Evolutionary conservation across 2,329 filamentous ascomycete species (phyloP).

Genomic region (Stagonosporopsis cucurbitacearum): DNA sequence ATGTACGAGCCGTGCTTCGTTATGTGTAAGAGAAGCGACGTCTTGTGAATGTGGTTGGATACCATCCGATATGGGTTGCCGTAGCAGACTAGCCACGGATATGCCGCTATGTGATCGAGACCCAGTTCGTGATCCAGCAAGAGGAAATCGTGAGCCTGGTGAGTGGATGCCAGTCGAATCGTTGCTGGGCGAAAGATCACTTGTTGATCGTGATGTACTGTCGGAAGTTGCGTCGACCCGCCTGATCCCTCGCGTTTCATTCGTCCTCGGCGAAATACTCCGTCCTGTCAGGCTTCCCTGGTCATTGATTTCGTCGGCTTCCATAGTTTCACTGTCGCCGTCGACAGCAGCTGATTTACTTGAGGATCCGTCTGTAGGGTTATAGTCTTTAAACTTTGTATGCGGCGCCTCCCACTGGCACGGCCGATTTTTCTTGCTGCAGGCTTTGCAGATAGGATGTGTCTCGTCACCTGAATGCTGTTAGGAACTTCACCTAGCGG

Average conservation of each 20-base stretch:
- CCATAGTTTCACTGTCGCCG: slow-evolving; percentile 22
- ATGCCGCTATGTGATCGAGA: slow-evolving; percentile 5
- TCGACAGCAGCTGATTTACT: slow-evolving; percentile 19
- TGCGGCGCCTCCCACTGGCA: slow-evolving; percentile 41
- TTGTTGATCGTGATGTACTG: slow-evolving; percentile 19
- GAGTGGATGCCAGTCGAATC: slow-evolving; percentile 20
- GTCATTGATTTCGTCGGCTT: slow-evolving; percentile 22
- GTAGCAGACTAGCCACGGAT: slow-evolving; percentile 22
- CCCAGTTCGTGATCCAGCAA: neutral
- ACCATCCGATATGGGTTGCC: slow-evolving; percentile 11
- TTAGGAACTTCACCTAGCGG: neutral
- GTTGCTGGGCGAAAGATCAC: slow-evolving; percentile 20
- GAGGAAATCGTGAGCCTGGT: slow-evolving; percentile 18
- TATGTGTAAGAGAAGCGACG: slow-evolving; percentile 24
- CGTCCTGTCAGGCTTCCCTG: slow-evolving; percentile 22
- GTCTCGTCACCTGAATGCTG: slow-evolving; percentile 35
- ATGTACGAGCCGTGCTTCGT: slow-evolving; percentile 38
- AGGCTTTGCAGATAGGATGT: slow-evolving; percentile 39
- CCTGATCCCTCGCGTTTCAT: neutral
- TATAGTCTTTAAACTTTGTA: slow-evolving; percentile 37
- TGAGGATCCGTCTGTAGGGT: slow-evolving; percentile 26
- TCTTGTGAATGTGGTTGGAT: slow-evolving; percentile 11
- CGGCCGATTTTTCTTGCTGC: slow-evolving; percentile 40
- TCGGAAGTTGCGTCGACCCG: slow-evolving; percentile 20
- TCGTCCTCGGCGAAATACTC: slow-evolving; percentile 25